These are phyloP conservation scores for Fomitopsis serialis DNA, from an alignment of 768 basidiomycete genomes.

Conservation along the genomic window DNA sequence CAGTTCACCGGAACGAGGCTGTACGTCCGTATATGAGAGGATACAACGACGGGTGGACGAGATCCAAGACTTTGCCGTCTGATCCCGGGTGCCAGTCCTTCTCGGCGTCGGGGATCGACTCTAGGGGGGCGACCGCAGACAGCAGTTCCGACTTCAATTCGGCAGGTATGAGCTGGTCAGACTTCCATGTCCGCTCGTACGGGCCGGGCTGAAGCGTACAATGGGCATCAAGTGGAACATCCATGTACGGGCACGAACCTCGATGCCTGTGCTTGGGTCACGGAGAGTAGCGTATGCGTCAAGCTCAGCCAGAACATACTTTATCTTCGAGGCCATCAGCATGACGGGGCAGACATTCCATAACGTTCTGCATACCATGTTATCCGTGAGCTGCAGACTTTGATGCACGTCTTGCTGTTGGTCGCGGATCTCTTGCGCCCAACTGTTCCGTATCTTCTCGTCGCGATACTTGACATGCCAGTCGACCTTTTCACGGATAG, in stretches of 20 bases:
- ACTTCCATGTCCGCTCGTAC: conserved; percentile 1
- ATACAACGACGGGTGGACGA: conserved; percentile 42
- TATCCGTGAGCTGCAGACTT: not conserved
- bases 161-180: conserved; percentile 1
- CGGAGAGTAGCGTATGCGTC: not conserved
- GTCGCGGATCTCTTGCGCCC: conserved; percentile 5
- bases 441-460: not conserved
- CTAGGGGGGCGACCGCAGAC: conserved; percentile 18
- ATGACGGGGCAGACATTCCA: not conserved
- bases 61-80: conserved; percentile 37
- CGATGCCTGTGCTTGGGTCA: conserved; percentile 6
- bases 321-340: not conserved
- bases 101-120: conserved; percentile 29
- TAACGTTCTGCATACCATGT: not conserved
- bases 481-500: conserved; percentile 2
- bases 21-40: conserved; percentile 11
- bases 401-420: conserved; percentile 1
- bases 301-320: conserved; percentile 6
- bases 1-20: not conserved
- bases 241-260: not conserved
- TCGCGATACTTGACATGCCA: conserved; percentile 7
- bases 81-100: conserved; percentile 46
- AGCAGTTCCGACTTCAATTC: conserved; percentile 1
- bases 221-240: not conserved
- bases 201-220: not conserved